Evolutionary conservation across 495 filamentous ascomycete species (phyloP), one percentile per base, ranked within the genome.

Genomic region (Penicillium steckii): DNA sequence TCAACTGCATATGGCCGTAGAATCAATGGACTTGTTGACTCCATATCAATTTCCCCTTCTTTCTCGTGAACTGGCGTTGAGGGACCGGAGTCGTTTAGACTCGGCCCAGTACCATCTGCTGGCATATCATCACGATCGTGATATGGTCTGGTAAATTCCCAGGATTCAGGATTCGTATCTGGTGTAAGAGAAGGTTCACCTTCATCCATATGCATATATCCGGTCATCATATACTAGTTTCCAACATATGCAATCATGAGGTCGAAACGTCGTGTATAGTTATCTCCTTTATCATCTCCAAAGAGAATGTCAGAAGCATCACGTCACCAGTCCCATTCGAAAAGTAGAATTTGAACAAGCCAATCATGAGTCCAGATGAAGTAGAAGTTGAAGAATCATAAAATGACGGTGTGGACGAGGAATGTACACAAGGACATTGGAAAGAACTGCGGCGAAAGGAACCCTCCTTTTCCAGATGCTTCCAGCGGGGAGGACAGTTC

Each of bases 1-100:
- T 77, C 74, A 19, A 76, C 66, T 13, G 59, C 73, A 57, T 76
- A 76, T 26, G 74, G 74, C n/a, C 53, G 56, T 17, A 74, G 56
- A 17, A 67, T 53, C 26, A 64, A 43, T 1, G 48, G 33, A 10
- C 52, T 21, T n/a, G 56, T 29, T 25, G 49, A 44, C 12, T 56
- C 44, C 1, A 46, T 49, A 4, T 46, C 13, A 2, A 51, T 29
- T 8, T 60, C 23, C 1, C 25, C 4, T 3, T 43, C 15, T 25
- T 44, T 8, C 33, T 51, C 35, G 3, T 48, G 43, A 2, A 17
- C 22, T 32, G 63, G 63, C 8, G 55, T 61, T 3, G 54, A 49
- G 7, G 63, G 54, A 2, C 44, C 52, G 12, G 54, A 61, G 9
- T 43, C 57, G 13, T 55, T 52, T 44, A 54, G 19, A 17, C 56